A percentile compares a stretch with the other conserved stretches of the same genome.
Conservation (phyloP, 2,329 filamentous ascomycete genomes). For the Epichloe gansuensis region DNA sequence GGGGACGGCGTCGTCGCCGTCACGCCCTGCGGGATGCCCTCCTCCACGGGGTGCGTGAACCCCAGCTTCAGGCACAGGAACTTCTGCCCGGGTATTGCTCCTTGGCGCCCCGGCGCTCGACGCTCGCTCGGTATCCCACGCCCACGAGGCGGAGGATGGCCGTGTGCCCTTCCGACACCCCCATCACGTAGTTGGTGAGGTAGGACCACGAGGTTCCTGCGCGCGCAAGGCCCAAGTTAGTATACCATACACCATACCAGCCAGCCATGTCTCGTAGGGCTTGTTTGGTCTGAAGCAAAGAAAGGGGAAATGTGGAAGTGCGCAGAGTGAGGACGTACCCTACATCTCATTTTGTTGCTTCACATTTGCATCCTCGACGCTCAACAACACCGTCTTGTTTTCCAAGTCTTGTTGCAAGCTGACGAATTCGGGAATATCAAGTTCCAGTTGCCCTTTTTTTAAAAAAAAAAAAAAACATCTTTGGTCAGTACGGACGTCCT, state of each 20-base stretch:
- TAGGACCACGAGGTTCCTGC: constrained; percentile 82
- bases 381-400: constrained; percentile 52
- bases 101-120: constrained; percentile 65
- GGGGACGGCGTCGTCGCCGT: constrained; percentile 77
- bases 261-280: background rate
- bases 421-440: constrained; percentile 71
- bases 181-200: constrained; percentile 79
- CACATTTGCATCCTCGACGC: constrained; percentile 53
- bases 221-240: background rate
- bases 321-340: constrained; percentile 44
- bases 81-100: constrained; percentile 69
- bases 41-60: constrained; percentile 89
- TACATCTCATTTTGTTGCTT: constrained; percentile 88
- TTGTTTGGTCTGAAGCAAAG: background rate
- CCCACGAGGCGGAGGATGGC: constrained; percentile 87
- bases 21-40: constrained; percentile 71
- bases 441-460: constrained; percentile 53
- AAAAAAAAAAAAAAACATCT: background rate
- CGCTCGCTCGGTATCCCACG: constrained; percentile 83
- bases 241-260: background rate
- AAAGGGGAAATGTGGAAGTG: too few relatives aligned
- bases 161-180: constrained; percentile 92
- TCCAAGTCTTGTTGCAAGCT: constrained; percentile 55
- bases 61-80: constrained; percentile 92
- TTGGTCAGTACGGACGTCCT: too few relatives aligned